Evolutionary conservation across 305 asterid genomes (phyloP), one percentile per base, ranked within the genome.

Genomic region (Fraxinus sp.): DNA sequence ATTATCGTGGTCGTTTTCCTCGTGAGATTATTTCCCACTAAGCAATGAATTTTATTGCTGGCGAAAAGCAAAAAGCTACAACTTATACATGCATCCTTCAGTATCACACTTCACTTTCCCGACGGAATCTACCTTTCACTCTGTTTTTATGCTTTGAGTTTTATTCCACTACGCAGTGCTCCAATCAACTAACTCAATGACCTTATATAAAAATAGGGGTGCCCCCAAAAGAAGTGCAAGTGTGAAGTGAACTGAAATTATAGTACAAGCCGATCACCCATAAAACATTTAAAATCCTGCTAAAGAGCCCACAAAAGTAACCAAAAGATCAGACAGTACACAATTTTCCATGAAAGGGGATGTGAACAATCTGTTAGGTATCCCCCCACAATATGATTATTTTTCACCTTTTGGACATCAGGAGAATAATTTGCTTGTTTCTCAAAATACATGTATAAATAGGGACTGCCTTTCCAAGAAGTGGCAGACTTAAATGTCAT

Each of bases 141-240:
- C 11, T 79, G 22, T 4, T 64, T 66, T 43, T 49, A 55, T 79
- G 80, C 85, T 85, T 85, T 85, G 87, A 83, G 16, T 86, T 85
- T 85, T 70, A 73, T 84, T 80, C 80, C 41, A 85, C 70, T 82
- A 80, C 87, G 80, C 85, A 86, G 94, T 88, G 92, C 89, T 80
- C 90, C 92, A 87, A 82, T 82, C 68, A 72, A 52, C 66, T 39
- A 37, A 14, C 64, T 32, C 78, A 24, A 46, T 16, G 14, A 33
- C 37, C 62, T 43, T 7, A 66, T 35, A 82, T 82, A 75, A 73
- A 85, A 77, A 81, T 39, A 20, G 7, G 75, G 43, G 62, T 70
- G 37, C 37, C 37, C 75, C 79, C 83, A 35, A 75, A 49, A 77
- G 33, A 39, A 83, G 35, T 75, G 79, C 76, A 80, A 75, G 32